These are phyloP conservation scores for Saccharomycopsis crataegensis DNA, from an alignment of 1,139 yeast genomes.

Conservation along the genomic window DNA sequence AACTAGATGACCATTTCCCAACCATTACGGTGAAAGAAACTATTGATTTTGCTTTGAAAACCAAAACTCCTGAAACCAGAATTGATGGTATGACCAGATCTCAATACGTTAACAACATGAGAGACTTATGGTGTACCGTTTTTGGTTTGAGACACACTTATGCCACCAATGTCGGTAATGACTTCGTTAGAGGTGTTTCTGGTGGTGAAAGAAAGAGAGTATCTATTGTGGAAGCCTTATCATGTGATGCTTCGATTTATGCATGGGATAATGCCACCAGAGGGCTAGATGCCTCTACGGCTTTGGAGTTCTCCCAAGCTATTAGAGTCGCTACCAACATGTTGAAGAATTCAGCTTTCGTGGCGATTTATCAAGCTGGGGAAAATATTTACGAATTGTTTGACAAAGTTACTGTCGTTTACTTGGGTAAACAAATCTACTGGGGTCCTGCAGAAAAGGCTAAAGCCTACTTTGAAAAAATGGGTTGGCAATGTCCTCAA, in stretches of 20 bases:
- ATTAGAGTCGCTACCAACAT: constrained; percentile 54
- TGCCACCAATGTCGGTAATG: constrained; percentile 53
- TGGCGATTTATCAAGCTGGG: constrained; percentile 63
- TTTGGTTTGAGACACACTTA: constrained; percentile 54
- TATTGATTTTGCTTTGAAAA: constrained; percentile 49
- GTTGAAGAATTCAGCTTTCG: constrained; percentile 49
- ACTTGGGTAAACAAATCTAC: constrained; percentile 51
- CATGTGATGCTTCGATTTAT: constrained; percentile 49
- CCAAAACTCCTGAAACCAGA: constrained; percentile 49
- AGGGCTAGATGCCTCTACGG: constrained; percentile 70
- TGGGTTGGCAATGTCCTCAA: constrained; percentile 56
- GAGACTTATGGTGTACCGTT: constrained; percentile 46
- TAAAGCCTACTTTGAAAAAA: constrained; percentile 44
- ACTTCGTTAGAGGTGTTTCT: constrained; percentile 54
- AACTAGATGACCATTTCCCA: constrained; percentile 57
- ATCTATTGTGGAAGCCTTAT: constrained; percentile 55
- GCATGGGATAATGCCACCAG: constrained; percentile 80
- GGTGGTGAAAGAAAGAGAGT: constrained; percentile 64
- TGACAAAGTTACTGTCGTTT: constrained; percentile 57
- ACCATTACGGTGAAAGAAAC: constrained; percentile 59
- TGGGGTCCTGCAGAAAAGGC: constrained; percentile 52
- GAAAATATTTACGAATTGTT: constrained; percentile 55
- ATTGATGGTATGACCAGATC: constrained; percentile 41
- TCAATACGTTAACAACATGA: constrained; percentile 40
- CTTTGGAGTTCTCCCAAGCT: constrained; percentile 57